Evolutionary conservation across 2,329 filamentous ascomycete genomes (phyloP), one percentile per base, ranked within the genome.

Genomic region (Penicillium fuscoglaucum): DNA sequence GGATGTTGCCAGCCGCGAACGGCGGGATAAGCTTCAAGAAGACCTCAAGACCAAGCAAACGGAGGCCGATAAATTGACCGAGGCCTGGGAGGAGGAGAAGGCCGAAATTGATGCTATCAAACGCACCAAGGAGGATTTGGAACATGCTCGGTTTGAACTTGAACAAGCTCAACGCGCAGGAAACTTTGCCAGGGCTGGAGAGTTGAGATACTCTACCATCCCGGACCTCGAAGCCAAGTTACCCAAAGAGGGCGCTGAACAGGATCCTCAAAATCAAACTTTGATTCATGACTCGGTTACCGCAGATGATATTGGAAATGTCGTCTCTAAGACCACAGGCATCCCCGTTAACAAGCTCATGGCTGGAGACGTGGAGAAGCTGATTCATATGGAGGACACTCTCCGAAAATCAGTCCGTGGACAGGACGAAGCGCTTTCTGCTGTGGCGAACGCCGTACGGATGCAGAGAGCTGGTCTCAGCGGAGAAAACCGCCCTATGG

Each of bases 251-350:
- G 86, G 85, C 13, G 74, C 74, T 24, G 81, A 83, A 78, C 59
- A 73, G 65, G 66, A 68, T 49, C 73, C 54, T 75, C 73, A 77
- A 40, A 72, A 74, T 8, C 81, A 87, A 57, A 84, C 84, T 2
- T 80, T 98, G 15, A 87, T 98, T 29, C 93, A 98, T 71, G 95
- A 99, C 72, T 90, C 91, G 0, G 95, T 99, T n/a, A 96, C 90
- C 0, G 84, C 92, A 1, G 93, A 98, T 68, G 95, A 99, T 68
- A 98, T 99, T 68, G 93, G 91, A 55, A 86, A 85, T 41, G 93
- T 99, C 1, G 95, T 98, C 4, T 95, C 92, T 2, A 85, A 91
- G 54, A 89, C 91, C 29, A 98, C 95, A 0, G 93, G 95, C 29
- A 98, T 97, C 60, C 95, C 95, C 0, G 89, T 96, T 26, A 88